Evolutionary conservation across 148 eudicot genomes (phyloP).

Genomic region (Amaranthus hypochondriacus): DNA sequence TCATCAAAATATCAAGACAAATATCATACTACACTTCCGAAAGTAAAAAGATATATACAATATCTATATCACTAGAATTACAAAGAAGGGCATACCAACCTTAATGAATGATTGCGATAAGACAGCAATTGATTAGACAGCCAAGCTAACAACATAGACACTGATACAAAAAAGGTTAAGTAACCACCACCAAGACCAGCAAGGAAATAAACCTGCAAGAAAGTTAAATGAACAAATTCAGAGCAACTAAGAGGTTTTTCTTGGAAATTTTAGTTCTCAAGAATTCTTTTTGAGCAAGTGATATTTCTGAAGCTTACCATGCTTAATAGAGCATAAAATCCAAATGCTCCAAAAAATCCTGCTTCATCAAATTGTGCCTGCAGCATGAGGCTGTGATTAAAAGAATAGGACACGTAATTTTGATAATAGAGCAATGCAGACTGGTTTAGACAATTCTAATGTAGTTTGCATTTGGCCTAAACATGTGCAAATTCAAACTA

Average conservation of each 20-base stretch:
- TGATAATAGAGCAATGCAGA: not conserved
- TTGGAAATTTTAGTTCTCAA: not conserved
- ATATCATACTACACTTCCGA: not conserved
- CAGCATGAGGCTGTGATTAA: constrained; percentile 21
- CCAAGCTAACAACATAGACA: constrained; percentile 79
- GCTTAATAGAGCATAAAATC: constrained; percentile 63
- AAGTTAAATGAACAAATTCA: not conserved
- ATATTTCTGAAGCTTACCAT: constrained; percentile 44
- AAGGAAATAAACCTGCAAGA: constrained; percentile 63
- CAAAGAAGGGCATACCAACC: constrained; percentile 36
- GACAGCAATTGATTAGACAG: constrained; percentile 41
- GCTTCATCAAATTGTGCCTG: constrained; percentile 66
- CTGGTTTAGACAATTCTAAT: not conserved
- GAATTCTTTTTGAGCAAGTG: constrained; percentile 7
- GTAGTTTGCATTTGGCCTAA: too few relatives aligned
- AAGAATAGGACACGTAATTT: not conserved
- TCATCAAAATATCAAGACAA: constrained; percentile 3
- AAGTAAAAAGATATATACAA: not conserved
- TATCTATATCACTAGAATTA: not conserved
- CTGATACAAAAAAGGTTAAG: constrained; percentile 55
- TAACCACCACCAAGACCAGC: constrained; percentile 86
- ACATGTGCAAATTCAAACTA: not conserved
- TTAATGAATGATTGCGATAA: constrained; percentile 48
- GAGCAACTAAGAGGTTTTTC: not conserved
- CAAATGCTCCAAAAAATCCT: constrained; percentile 94